A percentile compares a stretch with the other conserved stretches of the same genome.
Conservation (phyloP, 179 eudicot genomes). For the Beta lomatogona region DNA sequence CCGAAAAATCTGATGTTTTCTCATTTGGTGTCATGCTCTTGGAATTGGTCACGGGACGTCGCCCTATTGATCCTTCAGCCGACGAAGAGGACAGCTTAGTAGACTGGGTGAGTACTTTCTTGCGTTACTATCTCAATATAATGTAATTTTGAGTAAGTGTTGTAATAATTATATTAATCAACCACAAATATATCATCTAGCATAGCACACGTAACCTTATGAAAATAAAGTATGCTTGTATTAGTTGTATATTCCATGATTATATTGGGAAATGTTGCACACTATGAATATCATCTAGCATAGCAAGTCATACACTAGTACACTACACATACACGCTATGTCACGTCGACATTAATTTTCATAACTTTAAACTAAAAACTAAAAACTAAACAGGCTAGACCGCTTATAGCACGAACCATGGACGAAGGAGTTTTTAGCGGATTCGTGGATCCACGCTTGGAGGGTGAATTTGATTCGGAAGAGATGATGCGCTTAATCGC, state of each 20-base stretch:
- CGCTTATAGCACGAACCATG: conserved; percentile 38
- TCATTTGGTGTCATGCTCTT: conserved; percentile 40
- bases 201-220: too few species aligned
- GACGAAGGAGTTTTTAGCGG: conserved; percentile 54
- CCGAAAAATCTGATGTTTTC: conserved; percentile 40
- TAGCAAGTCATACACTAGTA: too few species aligned
- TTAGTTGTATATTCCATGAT: too few species aligned
- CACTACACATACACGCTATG: too few species aligned
- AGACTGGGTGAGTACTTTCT: conserved; percentile 57
- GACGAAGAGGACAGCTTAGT: conserved; percentile 60
- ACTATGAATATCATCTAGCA: too few species aligned
- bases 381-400: conserved; percentile 53
- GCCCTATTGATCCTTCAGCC: conserved; percentile 35
- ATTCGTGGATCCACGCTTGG: conserved; percentile 61
- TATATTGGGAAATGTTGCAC: too few species aligned
- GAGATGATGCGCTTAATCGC: conserved; percentile 73
- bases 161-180: background rate
- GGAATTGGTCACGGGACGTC: conserved; percentile 38
- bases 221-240: too few species aligned
- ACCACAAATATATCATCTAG: background rate
- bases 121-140: background rate
- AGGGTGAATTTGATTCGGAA: conserved; percentile 47
- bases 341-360: too few species aligned
- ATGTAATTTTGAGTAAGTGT: too few species aligned
- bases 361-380: too few species aligned